Conservation (phyloP, 169 alveolate genomes). For the Babesia divergens region DNA sequence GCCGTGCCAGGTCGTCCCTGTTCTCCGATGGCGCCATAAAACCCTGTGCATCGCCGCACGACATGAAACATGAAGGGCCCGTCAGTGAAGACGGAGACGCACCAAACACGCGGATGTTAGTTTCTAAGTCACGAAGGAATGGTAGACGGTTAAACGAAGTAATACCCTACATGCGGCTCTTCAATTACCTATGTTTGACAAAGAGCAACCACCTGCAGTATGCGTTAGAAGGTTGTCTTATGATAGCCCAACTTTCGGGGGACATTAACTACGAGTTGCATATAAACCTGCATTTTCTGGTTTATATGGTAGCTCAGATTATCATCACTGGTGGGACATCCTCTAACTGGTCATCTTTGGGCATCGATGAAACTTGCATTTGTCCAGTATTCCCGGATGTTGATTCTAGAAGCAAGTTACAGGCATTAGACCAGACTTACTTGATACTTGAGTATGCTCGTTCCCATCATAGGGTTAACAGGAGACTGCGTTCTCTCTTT, state of each 20-base stretch:
- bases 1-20: not conserved
- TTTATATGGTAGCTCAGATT: not conserved
- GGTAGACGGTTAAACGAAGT: no score
- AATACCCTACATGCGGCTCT: not conserved
- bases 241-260: conserved; percentile 10
- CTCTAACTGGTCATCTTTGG: not conserved
- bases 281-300: not conserved
- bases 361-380: not conserved
- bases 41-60: no score
- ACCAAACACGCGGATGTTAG: no score
- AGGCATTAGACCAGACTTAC: not conserved
- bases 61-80: no score
- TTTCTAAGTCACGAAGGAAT: no score
- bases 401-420: not conserved
- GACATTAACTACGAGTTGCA: not conserved
- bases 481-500: not conserved
- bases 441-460: not conserved
- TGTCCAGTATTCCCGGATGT: not conserved
- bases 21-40: not conserved
- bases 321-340: not conserved
- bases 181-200: not conserved
- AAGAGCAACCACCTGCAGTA: not conserved
- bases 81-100: no score
- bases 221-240: conserved; percentile 17
- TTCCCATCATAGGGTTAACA: conserved; percentile 4